These are phyloP conservation scores for Alternaria sp. DNA, from an alignment of 2,329 filamentous ascomycete species.

Conservation along the genomic window DNA sequence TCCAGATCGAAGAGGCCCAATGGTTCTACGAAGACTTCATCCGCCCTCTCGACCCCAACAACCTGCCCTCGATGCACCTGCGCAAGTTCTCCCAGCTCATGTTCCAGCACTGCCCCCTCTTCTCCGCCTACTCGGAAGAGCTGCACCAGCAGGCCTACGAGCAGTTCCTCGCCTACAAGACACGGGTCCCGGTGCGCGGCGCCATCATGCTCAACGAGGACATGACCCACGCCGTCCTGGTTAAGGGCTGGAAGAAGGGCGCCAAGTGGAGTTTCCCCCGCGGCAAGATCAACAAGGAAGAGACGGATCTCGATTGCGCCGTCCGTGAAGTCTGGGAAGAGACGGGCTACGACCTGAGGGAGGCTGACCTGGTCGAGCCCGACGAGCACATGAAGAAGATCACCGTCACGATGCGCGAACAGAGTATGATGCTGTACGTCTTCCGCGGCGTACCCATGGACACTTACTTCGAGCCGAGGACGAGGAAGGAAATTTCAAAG, in stretches of 20 bases:
- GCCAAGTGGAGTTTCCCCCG: conserved; percentile 96
- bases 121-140: conserved; percentile 80
- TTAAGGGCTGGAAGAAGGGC: conserved; percentile 97
- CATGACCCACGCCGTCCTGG: conserved; percentile 94
- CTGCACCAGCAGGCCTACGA: conserved; percentile 86
- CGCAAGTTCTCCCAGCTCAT: conserved; percentile 88
- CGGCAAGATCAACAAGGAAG: conserved; percentile 98
- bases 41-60: conserved; percentile 81
- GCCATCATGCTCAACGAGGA: conserved; percentile 90
- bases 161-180: conserved; percentile 94
- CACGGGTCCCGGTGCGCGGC: conserved; percentile 89
- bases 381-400: conserved; percentile 80
- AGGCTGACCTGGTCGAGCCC: conserved; percentile 76
- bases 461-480: conserved; percentile 86
- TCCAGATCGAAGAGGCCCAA: conserved; percentile 98
- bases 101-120: conserved; percentile 91
- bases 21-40: conserved; percentile 99
- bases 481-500: conserved; percentile 96
- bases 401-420: conserved; percentile 87
- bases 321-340: conserved; percentile 96
- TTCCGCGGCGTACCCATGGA: conserved; percentile 89
- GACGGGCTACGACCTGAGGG: conserved; percentile 84
- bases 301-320: conserved; percentile 92
- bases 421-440: conserved; percentile 91
- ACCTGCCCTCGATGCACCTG: conserved; percentile 84